Evolutionary conservation across 225 moss, liverwort and hornwort genomes (phyloP).

Genomic region (Ulota crispa): DNA sequence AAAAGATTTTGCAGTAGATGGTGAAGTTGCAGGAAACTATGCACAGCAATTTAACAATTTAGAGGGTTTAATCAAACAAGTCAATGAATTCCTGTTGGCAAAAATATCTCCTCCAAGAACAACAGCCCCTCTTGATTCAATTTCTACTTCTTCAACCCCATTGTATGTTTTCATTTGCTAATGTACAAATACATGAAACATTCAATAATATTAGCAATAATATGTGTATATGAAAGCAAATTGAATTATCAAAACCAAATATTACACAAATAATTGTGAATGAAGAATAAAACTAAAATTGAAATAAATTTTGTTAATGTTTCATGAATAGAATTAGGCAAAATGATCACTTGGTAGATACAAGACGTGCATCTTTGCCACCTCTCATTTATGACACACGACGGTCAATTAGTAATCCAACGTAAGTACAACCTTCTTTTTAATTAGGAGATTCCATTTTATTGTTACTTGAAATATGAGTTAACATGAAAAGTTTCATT

Average conservation of each 20-base stretch:
- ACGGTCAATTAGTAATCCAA: background rate
- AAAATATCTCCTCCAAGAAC: slow-evolving; percentile 6
- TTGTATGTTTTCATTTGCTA: background rate
- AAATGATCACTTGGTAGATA: background rate
- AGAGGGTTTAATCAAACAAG: slow-evolving; percentile 12
- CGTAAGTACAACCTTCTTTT: background rate
- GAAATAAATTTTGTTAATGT: background rate
- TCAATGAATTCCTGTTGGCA: slow-evolving; percentile 14
- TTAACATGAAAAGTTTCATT: too few relatives aligned
- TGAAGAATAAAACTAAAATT: too few relatives aligned
- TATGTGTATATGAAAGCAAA: background rate
- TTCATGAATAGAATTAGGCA: background rate
- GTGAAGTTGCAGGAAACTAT: background rate
- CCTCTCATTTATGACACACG: slow-evolving; percentile 16
- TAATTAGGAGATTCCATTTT: too few relatives aligned
- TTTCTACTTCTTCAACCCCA: background rate
- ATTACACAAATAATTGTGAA: background rate
- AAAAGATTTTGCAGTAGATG: slow-evolving; percentile 28
- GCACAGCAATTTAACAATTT: slow-evolving; percentile 14
- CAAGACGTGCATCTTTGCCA: background rate
- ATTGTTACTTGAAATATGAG: fast-evolving
- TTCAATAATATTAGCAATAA: background rate
- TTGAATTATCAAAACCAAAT: background rate
- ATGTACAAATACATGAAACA: too few relatives aligned
- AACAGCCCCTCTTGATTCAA: background rate